A percentile compares a stretch with the other conserved stretches of the same genome.
Evolutionary conservation across 768 basidiomycete species (phyloP).

Genomic region (Hypsizygus marmoreus): DNA sequence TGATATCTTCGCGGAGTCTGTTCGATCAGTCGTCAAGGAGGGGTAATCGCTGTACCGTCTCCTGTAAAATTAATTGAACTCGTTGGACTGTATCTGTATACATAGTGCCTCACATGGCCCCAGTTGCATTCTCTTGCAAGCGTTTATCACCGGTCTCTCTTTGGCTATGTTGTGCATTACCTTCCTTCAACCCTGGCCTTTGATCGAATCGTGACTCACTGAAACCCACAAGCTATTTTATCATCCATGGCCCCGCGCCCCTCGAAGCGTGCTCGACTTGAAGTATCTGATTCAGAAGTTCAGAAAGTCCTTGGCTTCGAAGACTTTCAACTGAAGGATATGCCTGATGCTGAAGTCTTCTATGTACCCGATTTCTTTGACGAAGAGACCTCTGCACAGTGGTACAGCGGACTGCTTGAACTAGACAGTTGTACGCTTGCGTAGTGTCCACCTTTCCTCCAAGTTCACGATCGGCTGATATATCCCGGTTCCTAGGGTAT

Average conservation of each 20-base stretch:
- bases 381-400: slow-evolving; percentile 18
- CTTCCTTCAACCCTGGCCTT: no score
- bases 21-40: slow-evolving; percentile 65
- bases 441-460: neutral
- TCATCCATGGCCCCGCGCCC: no score
- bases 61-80: neutral
- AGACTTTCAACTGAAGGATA: slow-evolving; percentile 21
- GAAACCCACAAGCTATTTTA: no score
- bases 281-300: slow-evolving; percentile 12
- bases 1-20: slow-evolving; percentile 65
- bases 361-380: slow-evolving; percentile 27
- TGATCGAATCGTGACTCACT: no score
- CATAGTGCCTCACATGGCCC: neutral
- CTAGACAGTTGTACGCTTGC: slow-evolving; percentile 17
- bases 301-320: slow-evolving; percentile 16
- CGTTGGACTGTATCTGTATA: neutral
- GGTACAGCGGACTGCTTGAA: slow-evolving; percentile 22
- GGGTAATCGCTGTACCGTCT: no score
- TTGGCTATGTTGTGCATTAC: no score
- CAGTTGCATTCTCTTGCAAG: neutral
- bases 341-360: slow-evolving; percentile 30
- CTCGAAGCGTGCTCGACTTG: slow-evolving; percentile 12
- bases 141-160: no score
- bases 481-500: slow-evolving; percentile 25
- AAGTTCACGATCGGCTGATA: no score